Conservation (phyloP, 2,329 filamentous ascomycete genomes). For the Claviceps humidiphila region DNA sequence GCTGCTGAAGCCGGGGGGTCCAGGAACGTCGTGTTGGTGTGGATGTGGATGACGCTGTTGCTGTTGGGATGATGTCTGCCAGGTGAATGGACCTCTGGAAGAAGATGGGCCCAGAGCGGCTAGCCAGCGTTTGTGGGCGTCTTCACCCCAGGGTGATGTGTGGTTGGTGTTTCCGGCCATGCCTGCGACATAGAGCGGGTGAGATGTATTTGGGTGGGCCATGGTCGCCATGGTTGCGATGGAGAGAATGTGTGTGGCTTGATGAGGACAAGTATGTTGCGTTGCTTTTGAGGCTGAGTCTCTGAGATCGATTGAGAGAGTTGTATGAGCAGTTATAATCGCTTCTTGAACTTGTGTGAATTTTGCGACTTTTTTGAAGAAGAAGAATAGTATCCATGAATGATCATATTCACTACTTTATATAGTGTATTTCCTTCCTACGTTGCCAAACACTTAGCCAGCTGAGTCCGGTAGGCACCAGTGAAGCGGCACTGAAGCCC, state of each 20-base stretch:
- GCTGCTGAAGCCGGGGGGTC: too few relatives aligned
- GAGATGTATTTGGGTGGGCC: background rate
- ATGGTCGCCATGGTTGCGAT: background rate
- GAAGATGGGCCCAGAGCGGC: background rate
- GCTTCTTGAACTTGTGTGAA: too few relatives aligned
- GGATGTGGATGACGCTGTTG: background rate
- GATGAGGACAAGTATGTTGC: too few relatives aligned
- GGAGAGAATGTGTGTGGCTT: background rate
- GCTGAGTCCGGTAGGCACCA: too few relatives aligned
- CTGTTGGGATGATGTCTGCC: background rate
- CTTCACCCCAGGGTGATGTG: background rate
- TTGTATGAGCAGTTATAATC: too few relatives aligned
- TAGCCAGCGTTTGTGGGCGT: background rate
- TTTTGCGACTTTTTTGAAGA: too few relatives aligned
- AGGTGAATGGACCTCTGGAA: background rate
- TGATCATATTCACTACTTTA: too few relatives aligned
- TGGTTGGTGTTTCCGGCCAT: background rate
- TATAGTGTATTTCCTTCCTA: too few relatives aligned
- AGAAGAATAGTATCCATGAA: too few relatives aligned
- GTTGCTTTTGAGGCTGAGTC: background rate
- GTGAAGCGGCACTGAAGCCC: too few relatives aligned
- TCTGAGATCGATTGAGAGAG: background rate
- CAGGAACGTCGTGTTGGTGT: background rate
- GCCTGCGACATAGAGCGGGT: background rate
- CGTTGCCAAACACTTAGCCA: too few relatives aligned